phyloP scores from a whole-genome alignment of 192 early-diverging fungal species.

The Coemansia guatemalensis region DNA sequence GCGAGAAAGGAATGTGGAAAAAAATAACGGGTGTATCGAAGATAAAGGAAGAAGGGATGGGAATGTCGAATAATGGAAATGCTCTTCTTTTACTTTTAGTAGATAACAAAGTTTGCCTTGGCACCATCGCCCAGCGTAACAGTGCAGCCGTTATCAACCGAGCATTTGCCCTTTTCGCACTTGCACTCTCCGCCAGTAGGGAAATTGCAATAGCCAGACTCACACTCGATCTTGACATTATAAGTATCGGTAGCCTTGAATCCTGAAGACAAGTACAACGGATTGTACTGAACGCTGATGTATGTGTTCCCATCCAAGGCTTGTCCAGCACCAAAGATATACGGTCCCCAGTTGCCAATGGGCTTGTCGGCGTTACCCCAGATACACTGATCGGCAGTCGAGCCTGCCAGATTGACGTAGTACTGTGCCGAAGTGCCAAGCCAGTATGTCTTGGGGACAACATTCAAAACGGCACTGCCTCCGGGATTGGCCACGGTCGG shows the following conservation, averaged over 20 bases:
- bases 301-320: slow-evolving; percentile 47
- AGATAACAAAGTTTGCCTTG: slow-evolving; percentile 36
- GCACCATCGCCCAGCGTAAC: slow-evolving; percentile 29
- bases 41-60: too few relatives aligned
- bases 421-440: slow-evolving; percentile 52
- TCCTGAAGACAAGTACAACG: slow-evolving; percentile 32
- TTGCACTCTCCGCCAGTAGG: slow-evolving; percentile 45
- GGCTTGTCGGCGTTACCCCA: slow-evolving; percentile 40
- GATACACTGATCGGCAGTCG: slow-evolving; percentile 34
- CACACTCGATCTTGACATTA: slow-evolving; percentile 40
- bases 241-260: slow-evolving; percentile 29
- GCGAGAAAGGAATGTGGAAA: too few relatives aligned
- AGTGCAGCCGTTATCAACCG: slow-evolving; percentile 50
- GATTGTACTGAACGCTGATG: slow-evolving; percentile 52
- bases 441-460: slow-evolving; percentile 49
- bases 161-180: slow-evolving; percentile 46
- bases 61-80: too few relatives aligned
- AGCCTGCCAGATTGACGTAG: slow-evolving; percentile 49
- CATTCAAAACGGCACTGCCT: slow-evolving; percentile 28
- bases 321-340: slow-evolving; percentile 51
- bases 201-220: slow-evolving; percentile 40
- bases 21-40: background rate
- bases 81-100: slow-evolving; percentile 11
- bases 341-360: slow-evolving; percentile 48
- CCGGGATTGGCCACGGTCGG: slow-evolving; percentile 40